These are phyloP conservation scores for Albatrellus sp. DNA, from an alignment of 1,284 basidiomycete species.

Conservation along the genomic window DNA sequence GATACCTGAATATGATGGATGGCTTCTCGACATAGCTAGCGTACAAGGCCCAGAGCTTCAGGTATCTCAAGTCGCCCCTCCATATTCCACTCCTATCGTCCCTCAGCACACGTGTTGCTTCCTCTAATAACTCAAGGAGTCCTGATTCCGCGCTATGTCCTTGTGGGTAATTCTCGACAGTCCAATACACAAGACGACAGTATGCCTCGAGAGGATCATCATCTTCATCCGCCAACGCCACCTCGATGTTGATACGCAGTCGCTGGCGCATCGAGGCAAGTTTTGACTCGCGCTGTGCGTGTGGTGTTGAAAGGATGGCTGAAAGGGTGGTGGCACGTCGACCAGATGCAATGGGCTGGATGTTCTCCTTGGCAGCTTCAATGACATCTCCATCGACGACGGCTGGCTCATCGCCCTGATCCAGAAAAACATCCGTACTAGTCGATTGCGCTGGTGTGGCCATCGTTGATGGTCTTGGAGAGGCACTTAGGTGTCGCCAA, in stretches of 20 bases:
- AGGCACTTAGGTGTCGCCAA: too few relatives aligned
- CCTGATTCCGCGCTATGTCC: conserved; percentile 62
- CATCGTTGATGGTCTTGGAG: too few relatives aligned
- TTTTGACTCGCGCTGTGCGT: conserved; percentile 56
- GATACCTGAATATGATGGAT: conserved; percentile 71
- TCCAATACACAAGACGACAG: conserved; percentile 56
- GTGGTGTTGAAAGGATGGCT: conserved; percentile 57
- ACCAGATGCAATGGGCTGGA: conserved; percentile 64
- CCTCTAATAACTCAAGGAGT: conserved; percentile 71
- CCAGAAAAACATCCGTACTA: conserved; percentile 16
- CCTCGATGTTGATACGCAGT: conserved; percentile 38
- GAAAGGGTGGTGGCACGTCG: conserved; percentile 65
- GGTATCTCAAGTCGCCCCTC: conserved; percentile 69
- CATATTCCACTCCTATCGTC: conserved; percentile 53
- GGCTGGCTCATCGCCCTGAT: conserved; percentile 14
- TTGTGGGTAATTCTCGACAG: conserved; percentile 55
- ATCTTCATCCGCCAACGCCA: conserved; percentile 43
- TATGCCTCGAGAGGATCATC: conserved; percentile 47
- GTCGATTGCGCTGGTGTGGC: too few relatives aligned
- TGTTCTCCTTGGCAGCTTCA: conserved; percentile 76
- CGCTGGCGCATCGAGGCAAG: conserved; percentile 49
- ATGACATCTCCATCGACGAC: conserved; percentile 69
- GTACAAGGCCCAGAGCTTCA: conserved; percentile 90
- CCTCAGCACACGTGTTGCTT: conserved; percentile 67
- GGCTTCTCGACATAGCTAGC: conserved; percentile 69